Evolutionary conservation across 2,329 filamentous ascomycete genomes (phyloP), one percentile per base, ranked within the genome.

Genomic region (Colletotrichum sidae): DNA sequence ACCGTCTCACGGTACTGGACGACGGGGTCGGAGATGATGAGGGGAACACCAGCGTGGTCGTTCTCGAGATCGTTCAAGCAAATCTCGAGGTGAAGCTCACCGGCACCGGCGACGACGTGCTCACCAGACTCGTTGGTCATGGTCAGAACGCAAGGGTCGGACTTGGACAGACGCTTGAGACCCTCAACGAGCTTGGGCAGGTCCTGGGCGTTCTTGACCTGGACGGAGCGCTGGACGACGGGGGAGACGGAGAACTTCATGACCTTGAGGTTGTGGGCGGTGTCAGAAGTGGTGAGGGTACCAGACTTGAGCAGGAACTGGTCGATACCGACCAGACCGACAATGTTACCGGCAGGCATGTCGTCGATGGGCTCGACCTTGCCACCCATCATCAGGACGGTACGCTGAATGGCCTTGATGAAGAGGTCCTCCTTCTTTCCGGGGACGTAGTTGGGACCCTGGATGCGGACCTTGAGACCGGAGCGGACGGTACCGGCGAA

Each of bases 241-340:
- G 96, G 96, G 68, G 96, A 98, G 81, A 99, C 96, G 79, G 96
- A 99, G 92, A 99, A 99, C 89, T 97, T 98, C 96, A 99, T 99
- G 86, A 99, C 96, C 92, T 98, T 98, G 78, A 99, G 86, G 91
- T 99, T 99, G 92, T 99, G 96, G 80, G 96, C 95, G 72, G 93
- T 96, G 74, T 99, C 96, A 80, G 88, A 90, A 80, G 95, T 98
- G 84, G 94, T 97, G 76, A 99, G 92, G 78, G 96, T 99, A 92
- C 96, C 96, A 81, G 96, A 98, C 92, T 99, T 99, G 88, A 99
- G 94, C 88, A 99, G 88, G 93, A 98, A 99, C 90, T 99, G 96
- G 82, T 99, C 96, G 76, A 99, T 93, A 91, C 96, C 96, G 79
- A 99, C 96, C 77, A 99, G 89, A 89, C 96, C 96, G 77, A 97